Evolutionary conservation across 2,329 filamentous ascomycete species (phyloP), one percentile per base, ranked within the genome.

Genomic region (Cladosporium phlei): DNA sequence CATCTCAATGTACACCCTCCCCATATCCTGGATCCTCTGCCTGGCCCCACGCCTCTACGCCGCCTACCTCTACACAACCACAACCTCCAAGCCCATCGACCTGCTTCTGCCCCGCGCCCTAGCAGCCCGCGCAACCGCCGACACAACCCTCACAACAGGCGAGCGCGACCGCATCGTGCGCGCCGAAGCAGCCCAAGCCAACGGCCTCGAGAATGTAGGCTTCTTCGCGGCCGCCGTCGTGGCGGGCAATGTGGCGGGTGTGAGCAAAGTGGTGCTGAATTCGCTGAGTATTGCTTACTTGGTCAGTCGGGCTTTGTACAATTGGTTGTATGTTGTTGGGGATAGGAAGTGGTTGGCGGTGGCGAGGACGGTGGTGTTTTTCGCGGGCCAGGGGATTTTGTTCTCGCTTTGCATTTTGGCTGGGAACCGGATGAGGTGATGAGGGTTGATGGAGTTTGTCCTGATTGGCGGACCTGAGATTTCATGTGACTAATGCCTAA

Each of bases 171-270:
- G 45, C 2, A 62, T 70, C 45, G 34, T 58, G 27, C 62, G 67
- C 19, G 62, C 63, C 22, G 66, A 70, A 54, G 60, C 57, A 5
- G 68, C 68, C 2, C 58, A 62, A 47, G 47, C 50, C 7, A 71
- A 70, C 43, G 62, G 63, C 12, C 61, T 67, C 30, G 68, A 71
- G 52, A 70, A 67, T 38, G 42, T 71, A 4, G 63, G 62, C 12
- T 56, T 69, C 17, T 70, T 67, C 46, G 64, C 66, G 5, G 57
- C 66, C 0, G 63, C 65, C 7, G 61, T 70, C 1, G 58, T 66
- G 2, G 67, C 68, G 0, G 68, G 60, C 5, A 70, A 68, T 38
- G 32, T 61, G 1, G 66, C 66, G 2, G 56, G 57, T 9, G 43
- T 70, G 24, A 57, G 54, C 28, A 52, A 57, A 7, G 44, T 46